Evolutionary conservation across 129 eudicot species (phyloP), one percentile per base, ranked within the genome.

Genomic region (Flaveria bidentis): DNA sequence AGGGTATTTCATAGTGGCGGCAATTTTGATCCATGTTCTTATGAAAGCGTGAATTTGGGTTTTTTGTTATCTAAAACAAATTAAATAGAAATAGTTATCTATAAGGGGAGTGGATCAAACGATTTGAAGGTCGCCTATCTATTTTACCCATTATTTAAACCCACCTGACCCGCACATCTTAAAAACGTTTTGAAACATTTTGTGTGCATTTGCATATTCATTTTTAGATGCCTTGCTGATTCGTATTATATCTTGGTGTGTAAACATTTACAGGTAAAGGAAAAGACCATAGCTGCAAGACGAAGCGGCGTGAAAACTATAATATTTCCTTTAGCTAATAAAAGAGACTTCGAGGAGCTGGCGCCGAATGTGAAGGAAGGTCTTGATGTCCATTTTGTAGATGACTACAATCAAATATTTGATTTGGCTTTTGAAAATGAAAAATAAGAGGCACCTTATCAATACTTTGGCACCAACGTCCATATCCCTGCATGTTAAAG

Each of bases 201-300:
- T 62, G 1, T 64, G 67, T 13, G 18, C 42, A 61, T 61, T 25
- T 13, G 65, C 67, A 61, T 61, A 13, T 61, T 61, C 1, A 13
- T 26, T 6, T 67, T 46, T 47, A 64, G 78, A 11, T 41, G n/a
- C n/a, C 55, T 58, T 23, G 14, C 22, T 22, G 12, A 72, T 72
- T 41, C 6, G 26, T 74, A 13, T 28, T 9, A 42, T 68, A n/a
- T 77, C 55, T 39, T 42, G 86, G 73, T 80, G 45, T 47, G 71
- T 1, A 11, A 75, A 45, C 50, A 42, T 66, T 69, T 39, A 25
- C 78, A 92, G 98, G 98, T 93, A 18, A 93, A 93, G 86, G 98
- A 93, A 87, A 93, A 93, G 90, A 88, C 97, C 1, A 93, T 93
- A 78, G 98, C 98, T 65, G 98, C 98, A 30, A 85, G 97, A 77